phyloP scores from a whole-genome alignment of 2,329 filamentous ascomycete species.

The Exophiala phaeomuriformis region DNA sequence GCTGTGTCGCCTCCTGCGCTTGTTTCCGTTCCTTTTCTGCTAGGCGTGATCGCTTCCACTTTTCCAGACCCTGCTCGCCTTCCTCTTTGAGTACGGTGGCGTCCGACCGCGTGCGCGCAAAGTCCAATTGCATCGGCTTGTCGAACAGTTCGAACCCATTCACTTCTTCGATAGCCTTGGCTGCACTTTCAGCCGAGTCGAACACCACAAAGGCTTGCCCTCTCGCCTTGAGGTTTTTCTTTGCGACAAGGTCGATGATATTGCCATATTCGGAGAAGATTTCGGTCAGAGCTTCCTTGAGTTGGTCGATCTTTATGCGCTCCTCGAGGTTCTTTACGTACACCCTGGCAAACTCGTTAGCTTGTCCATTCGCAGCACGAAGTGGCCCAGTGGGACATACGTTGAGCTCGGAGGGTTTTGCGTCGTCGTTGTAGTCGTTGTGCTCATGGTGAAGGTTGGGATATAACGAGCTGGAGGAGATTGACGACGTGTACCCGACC shows the following conservation, averaged over 20 bases:
- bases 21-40: slow-evolving; percentile 85
- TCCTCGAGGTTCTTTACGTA: slow-evolving; percentile 78
- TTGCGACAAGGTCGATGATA: slow-evolving; percentile 76
- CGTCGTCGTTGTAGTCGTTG: slow-evolving; percentile 15
- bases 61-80: slow-evolving; percentile 73
- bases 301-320: slow-evolving; percentile 70
- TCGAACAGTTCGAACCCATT: slow-evolving; percentile 90
- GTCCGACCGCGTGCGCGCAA: slow-evolving; percentile 78
- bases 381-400: slow-evolving; percentile 11
- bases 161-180: slow-evolving; percentile 74
- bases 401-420: slow-evolving; percentile 24
- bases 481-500: background rate
- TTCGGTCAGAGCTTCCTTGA: slow-evolving; percentile 64
- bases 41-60: slow-evolving; percentile 72
- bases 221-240: slow-evolving; percentile 83
- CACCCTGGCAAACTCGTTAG: slow-evolving; percentile 9
- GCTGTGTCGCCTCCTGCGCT: slow-evolving; percentile 71
- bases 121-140: slow-evolving; percentile 78
- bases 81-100: slow-evolving; percentile 70
- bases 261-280: slow-evolving; percentile 86
- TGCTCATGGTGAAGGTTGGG: slow-evolving; percentile 2
- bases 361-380: background rate
- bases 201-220: slow-evolving; percentile 95
- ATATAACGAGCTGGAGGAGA: background rate
- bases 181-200: slow-evolving; percentile 69